A percentile compares a stretch with the other conserved stretches of the same genome.
Evolutionary conservation across 2,329 filamentous ascomycete genomes (phyloP).

Genomic region (Diaporthe amygdali): DNA sequence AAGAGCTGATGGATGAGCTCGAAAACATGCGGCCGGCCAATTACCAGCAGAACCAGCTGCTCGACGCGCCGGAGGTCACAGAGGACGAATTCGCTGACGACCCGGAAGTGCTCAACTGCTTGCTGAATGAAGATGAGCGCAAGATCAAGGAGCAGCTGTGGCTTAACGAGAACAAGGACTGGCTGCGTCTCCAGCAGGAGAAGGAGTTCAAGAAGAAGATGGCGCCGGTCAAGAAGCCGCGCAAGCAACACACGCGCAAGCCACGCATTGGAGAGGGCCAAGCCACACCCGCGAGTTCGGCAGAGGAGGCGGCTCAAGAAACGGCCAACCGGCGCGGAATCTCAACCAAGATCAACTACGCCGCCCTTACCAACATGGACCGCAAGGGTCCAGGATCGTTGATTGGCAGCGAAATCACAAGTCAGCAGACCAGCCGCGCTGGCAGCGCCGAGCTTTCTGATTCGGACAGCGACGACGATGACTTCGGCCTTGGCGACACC

Average conservation of each 20-base stretch:
- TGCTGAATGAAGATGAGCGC: slow-evolving; percentile 75
- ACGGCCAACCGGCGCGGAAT: slow-evolving; percentile 72
- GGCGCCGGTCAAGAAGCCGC: slow-evolving; percentile 63
- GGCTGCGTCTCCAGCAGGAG: slow-evolving; percentile 84
- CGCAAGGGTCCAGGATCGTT: slow-evolving; percentile 54
- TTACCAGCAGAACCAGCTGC: slow-evolving; percentile 45
- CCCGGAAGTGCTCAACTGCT: slow-evolving; percentile 81
- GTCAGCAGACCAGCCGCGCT: slow-evolving; percentile 39
- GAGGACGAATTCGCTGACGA: slow-evolving; percentile 90
- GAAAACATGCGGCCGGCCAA: slow-evolving; percentile 54
- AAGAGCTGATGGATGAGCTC: slow-evolving; percentile 37
- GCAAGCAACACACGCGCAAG: slow-evolving; percentile 53
- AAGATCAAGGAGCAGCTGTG: slow-evolving; percentile 89
- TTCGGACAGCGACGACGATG: slow-evolving; percentile 21
- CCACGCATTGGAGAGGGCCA: slow-evolving; percentile 69
- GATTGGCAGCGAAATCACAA: slow-evolving; percentile 49
- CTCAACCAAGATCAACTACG: slow-evolving; percentile 79
- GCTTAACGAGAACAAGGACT: slow-evolving; percentile 94
- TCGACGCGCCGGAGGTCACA: slow-evolving; percentile 68
- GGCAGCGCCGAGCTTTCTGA: slow-evolving; percentile 36
- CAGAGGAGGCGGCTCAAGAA: slow-evolving; percentile 71
- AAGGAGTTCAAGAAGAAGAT: slow-evolving; percentile 79
- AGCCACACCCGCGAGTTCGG: slow-evolving; percentile 68
- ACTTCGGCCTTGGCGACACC: neutral
- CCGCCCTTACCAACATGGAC: slow-evolving; percentile 60